Evolutionary conservation across 108 stramenopile species (phyloP), one percentile per base, ranked within the genome.

Genomic region (Cyclotella choctawhatcheeana): DNA sequence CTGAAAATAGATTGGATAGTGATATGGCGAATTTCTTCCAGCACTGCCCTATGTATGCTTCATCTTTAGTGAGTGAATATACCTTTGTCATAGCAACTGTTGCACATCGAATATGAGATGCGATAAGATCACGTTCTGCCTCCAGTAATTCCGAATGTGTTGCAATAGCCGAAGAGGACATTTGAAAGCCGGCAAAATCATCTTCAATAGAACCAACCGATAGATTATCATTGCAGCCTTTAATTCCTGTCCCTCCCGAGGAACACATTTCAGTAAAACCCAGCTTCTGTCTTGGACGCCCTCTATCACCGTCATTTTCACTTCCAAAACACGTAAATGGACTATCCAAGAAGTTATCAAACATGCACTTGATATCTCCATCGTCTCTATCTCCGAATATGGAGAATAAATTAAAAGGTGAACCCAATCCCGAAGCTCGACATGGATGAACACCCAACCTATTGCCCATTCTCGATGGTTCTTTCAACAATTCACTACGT

Each of bases 11-110:
- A 67, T 84, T 87, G 18, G 87, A 86, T 37, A 94, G 27, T 17
- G 85, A 70, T 45, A 87, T 84, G 18, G 89, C 90, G 62, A 94
- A 83, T 5, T 78, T 48, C 35, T 89, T 89, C 93, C 93, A 94
- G 29, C 87, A 77, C 12, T 68, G 71, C 13, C 88, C 89, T 37
- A 86, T 47, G 22, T 74, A 52, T 14, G 76, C 76, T 67, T 94
- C 93, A 29, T 88, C 59, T 55, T 90, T 86, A 21, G 77, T 43
- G 10, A 91, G 60, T 3, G 74, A 48, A 34, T 81, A 69, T 0
- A 90, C 48, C 64, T 79, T 82, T 32, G 86, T 79, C 76, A 86
- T 82, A 16, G 86, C 77, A 12, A 48, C 30, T 20, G 87, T 59
- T 12, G 84, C 79, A 43, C 65, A 76, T 44, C 71, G 76, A 27